phyloP scores from a whole-genome alignment of 441 rosid species.

The Adansonia madagascariensis region DNA sequence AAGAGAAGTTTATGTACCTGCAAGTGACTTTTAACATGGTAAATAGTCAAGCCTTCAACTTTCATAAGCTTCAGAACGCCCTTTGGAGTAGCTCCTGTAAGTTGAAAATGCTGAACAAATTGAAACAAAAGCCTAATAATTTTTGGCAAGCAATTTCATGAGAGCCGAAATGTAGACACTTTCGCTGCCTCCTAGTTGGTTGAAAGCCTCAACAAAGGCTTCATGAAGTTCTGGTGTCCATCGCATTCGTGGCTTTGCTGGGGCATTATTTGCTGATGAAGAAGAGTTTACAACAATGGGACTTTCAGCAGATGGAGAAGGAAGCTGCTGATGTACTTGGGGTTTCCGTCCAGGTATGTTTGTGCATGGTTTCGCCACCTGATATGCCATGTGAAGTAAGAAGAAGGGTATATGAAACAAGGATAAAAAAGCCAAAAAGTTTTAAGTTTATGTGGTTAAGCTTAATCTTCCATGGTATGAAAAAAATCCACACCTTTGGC shows the following conservation, averaged over 20 bases:
- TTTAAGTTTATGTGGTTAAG: background rate
- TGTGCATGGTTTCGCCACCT: conserved; percentile 16
- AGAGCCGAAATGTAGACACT: conserved; percentile 45
- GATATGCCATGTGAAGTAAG: conserved; percentile 20
- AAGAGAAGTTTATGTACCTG: conserved; percentile 52
- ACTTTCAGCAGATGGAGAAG: conserved; percentile 9
- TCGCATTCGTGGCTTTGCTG: conserved; percentile 84
- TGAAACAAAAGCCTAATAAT: conserved; percentile 9
- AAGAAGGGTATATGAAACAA: background rate
- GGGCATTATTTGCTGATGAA: conserved; percentile 46
- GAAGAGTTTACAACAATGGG: conserved; percentile 31
- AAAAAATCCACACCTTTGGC: conserved; percentile 57
- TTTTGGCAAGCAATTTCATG: conserved; percentile 20
- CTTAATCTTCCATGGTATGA: conserved; percentile 16
- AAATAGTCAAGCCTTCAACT: conserved; percentile 85
- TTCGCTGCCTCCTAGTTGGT: conserved; percentile 89
- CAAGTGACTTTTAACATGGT: conserved; percentile 93
- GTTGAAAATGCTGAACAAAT: conserved; percentile 32
- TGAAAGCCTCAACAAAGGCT: conserved; percentile 89
- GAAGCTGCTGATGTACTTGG: conserved; percentile 11
- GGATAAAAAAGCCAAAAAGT: conserved; percentile 21
- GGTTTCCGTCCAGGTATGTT: conserved; percentile 19
- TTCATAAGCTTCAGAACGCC: conserved; percentile 89
- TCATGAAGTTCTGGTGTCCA: conserved; percentile 97
- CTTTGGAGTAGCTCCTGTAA: conserved; percentile 84